Conservation (phyloP, 352 stramenopile genomes). For the Plasmopara halstedii region DNA sequence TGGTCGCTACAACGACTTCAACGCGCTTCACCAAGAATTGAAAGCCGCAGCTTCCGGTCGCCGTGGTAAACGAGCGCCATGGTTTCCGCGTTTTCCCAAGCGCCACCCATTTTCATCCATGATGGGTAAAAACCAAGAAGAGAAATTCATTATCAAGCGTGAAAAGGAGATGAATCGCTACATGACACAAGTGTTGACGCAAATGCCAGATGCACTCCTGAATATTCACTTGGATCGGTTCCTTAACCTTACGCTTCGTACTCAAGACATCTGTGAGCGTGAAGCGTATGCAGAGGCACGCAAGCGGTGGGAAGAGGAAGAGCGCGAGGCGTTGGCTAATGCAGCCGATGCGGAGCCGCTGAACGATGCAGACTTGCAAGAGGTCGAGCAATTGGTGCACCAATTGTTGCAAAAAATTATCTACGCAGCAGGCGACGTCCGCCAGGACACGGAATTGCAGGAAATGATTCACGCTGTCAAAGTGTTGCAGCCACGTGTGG, state of each 20-base stretch:
- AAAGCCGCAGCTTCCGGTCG: slow-evolving; percentile 78
- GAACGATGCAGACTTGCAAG: slow-evolving; percentile 82
- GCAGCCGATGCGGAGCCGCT: slow-evolving; percentile 77
- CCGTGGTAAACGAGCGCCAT: slow-evolving; percentile 79
- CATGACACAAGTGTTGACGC: slow-evolving; percentile 86
- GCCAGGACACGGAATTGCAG: slow-evolving; percentile 82
- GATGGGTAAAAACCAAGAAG: slow-evolving; percentile 88
- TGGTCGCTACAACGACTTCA: slow-evolving; percentile 87
- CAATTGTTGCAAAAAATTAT: slow-evolving; percentile 87
- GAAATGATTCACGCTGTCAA: slow-evolving; percentile 89
- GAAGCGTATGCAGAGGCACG: slow-evolving; percentile 82
- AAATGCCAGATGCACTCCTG: slow-evolving; percentile 83
- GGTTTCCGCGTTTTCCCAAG: slow-evolving; percentile 87
- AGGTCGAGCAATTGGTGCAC: slow-evolving; percentile 85
- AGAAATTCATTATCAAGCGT: slow-evolving; percentile 88
- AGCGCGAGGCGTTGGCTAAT: slow-evolving; percentile 79
- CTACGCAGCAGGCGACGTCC: slow-evolving; percentile 77
- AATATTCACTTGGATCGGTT: slow-evolving; percentile 89
- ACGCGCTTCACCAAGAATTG: slow-evolving; percentile 83
- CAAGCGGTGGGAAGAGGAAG: slow-evolving; percentile 85
- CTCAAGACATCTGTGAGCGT: slow-evolving; percentile 80
- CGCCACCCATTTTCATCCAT: slow-evolving; percentile 86
- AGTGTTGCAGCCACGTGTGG: slow-evolving; percentile 76
- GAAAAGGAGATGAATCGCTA: slow-evolving; percentile 89
- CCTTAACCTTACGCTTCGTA: slow-evolving; percentile 83